Conservation (phyloP, 2,329 filamentous ascomycete genomes). For the Hirsutella thompsonii region DNA sequence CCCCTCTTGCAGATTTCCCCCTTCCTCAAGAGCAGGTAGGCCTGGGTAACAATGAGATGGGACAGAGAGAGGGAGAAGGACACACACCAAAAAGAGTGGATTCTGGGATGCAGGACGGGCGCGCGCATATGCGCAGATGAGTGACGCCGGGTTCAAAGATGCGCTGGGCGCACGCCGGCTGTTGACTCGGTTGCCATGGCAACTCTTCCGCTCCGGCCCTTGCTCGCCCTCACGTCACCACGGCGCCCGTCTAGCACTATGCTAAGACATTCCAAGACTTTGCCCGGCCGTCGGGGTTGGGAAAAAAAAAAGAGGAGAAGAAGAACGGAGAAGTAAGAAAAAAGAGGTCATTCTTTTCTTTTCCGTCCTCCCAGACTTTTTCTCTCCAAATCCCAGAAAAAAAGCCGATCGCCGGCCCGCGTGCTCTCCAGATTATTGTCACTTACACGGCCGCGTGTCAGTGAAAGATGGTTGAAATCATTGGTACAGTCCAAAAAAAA, state of each 20-base stretch:
- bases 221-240: constrained; percentile 8
- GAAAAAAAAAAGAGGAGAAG: background rate
- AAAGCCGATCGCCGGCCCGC: no score
- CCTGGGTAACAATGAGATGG: constrained; percentile 1
- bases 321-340: no score
- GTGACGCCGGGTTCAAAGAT: constrained; percentile 7
- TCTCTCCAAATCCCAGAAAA: no score
- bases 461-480: no score
- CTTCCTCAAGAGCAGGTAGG: no score
- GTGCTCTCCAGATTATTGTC: no score
- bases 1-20: no score
- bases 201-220: constrained; percentile 9
- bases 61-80: constrained; percentile 6
- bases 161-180: constrained; percentile 10
- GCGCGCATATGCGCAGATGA: constrained; percentile 10
- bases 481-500: no score
- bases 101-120: constrained; percentile 10
- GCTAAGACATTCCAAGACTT: constrained; percentile 4
- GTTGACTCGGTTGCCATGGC: constrained; percentile 21
- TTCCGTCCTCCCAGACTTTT: no score
- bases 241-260: constrained; percentile 4
- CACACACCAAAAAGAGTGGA: constrained; percentile 8
- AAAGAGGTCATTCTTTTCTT: no score
- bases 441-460: no score
- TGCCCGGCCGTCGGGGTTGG: background rate